Conservation (phyloP, 202 grass and related monocot genomes). For the Carex sylvatica region DNA sequence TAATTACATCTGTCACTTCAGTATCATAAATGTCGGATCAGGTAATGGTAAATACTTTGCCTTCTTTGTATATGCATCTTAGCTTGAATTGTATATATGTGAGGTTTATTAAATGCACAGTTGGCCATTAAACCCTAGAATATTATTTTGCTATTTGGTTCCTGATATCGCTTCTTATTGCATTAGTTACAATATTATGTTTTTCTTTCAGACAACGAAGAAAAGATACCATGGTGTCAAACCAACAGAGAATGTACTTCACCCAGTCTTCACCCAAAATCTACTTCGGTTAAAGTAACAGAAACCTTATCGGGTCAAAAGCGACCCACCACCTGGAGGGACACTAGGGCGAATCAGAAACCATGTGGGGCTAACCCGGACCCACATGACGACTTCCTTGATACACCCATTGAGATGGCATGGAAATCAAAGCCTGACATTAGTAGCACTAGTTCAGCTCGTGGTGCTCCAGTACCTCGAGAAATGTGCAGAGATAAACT, state of each 20-base stretch:
- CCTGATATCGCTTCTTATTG: neutral
- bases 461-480: neutral
- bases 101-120: neutral
- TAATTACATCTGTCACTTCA: neutral
- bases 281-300: conserved; percentile 26
- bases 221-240: conserved; percentile 17
- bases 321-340: conserved; percentile 57
- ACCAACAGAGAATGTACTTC: conserved; percentile 23
- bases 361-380: conserved; percentile 59
- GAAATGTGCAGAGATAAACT: neutral
- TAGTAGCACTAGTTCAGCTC: neutral
- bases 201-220: neutral
- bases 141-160: neutral
- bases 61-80: neutral
- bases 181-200: neutral
- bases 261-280: conserved; percentile 32
- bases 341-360: conserved; percentile 59
- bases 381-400: conserved; percentile 88
- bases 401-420: conserved; percentile 70
- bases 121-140: neutral
- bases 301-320: conserved; percentile 31
- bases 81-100: neutral
- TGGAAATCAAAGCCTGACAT: conserved; percentile 32
- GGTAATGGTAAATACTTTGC: neutral
- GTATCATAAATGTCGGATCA: neutral